These are phyloP conservation scores for Nothophoma quercina DNA, from an alignment of 2,329 filamentous ascomycete species.

Conservation along the genomic window DNA sequence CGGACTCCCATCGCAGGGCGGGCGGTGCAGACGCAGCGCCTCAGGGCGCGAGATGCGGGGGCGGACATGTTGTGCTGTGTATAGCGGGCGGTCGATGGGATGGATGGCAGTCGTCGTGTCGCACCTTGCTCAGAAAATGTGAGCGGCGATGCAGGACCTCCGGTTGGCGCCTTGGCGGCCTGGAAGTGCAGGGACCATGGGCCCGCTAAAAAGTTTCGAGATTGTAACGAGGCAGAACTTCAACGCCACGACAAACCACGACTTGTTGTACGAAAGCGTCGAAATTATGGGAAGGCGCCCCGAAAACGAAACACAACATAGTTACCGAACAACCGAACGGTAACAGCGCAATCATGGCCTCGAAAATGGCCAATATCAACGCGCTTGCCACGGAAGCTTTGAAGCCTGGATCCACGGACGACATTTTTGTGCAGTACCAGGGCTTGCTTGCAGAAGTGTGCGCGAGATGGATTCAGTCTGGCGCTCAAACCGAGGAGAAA, in stretches of 20 bases:
- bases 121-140: constrained; percentile 37
- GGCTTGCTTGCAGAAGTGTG: constrained; percentile 81
- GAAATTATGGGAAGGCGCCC: constrained; percentile 48
- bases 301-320: constrained; percentile 20
- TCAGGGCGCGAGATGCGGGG: constrained; percentile 53
- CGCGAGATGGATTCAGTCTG: constrained; percentile 74
- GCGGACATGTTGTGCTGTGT: constrained; percentile 51
- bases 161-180: constrained; percentile 39
- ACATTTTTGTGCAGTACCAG: constrained; percentile 77
- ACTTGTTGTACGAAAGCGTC: constrained; percentile 36
- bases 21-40: constrained; percentile 53
- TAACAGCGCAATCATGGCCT: constrained; percentile 22
- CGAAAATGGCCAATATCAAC: constrained; percentile 39
- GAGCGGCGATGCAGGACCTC: constrained; percentile 29
- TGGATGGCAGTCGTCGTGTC: constrained; percentile 27
- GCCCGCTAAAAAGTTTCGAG: constrained; percentile 35
- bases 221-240: constrained; percentile 18
- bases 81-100: constrained; percentile 28
- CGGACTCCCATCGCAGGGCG: constrained; percentile 35
- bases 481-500: constrained; percentile 42
- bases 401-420: constrained; percentile 72
- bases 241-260: constrained; percentile 26
- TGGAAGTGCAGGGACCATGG: background rate
- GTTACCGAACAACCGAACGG: constrained; percentile 28
- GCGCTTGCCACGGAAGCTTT: constrained; percentile 55